Base-by-base conservation (phyloP, 345 rosid genomes). In the Rhizophora mangle region DNA sequence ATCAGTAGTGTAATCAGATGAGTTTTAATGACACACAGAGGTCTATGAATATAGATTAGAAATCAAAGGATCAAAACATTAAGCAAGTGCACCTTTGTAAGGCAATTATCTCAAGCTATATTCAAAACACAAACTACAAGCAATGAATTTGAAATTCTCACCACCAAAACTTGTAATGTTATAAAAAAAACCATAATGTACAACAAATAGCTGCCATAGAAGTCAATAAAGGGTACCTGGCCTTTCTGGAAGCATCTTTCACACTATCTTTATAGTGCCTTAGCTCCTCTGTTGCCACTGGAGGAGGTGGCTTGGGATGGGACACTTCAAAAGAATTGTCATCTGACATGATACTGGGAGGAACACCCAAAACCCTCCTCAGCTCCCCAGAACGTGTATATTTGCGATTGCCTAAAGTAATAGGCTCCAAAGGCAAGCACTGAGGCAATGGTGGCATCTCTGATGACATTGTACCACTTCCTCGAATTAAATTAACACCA, bases 181-280 rank as follows among this genome's bases (percentile, higher is more conserved):
- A 26, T 2, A 29, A 63, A 47, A 29, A 29, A n/a, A 49, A 56
- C 7, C 71, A 60, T 39, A 68, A 74, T 62, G 39, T 2, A 21
- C 15, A 53, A 19, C 21, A 66, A 59, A 19, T 19, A 10, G 63
- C 32, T 13, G 54, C 64, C 56, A 69, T 24, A 37, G 18, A 21
- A 24, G 60, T 11, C 55, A 47, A 74, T 53, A 20, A 57, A 71
- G 64, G n/a, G 61, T 85, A 95, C 98, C 85, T 83, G 78, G 99
- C 98, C 73, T 83, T 89, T 78, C 81, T 83, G 31, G 88, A 78
- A 64, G 94, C 67, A 84, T 87, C 96, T 76, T 82, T 83, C 74
- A 95, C 92, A 72, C 96, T 91, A 74, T 89, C 97, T 85, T 95
- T 95, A 22, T 87, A 81, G 57, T 84, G 86, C 79, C 87, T 95